Conservation (phyloP, 768 basidiomycete genomes). For the Lactifluus rugatus region DNA sequence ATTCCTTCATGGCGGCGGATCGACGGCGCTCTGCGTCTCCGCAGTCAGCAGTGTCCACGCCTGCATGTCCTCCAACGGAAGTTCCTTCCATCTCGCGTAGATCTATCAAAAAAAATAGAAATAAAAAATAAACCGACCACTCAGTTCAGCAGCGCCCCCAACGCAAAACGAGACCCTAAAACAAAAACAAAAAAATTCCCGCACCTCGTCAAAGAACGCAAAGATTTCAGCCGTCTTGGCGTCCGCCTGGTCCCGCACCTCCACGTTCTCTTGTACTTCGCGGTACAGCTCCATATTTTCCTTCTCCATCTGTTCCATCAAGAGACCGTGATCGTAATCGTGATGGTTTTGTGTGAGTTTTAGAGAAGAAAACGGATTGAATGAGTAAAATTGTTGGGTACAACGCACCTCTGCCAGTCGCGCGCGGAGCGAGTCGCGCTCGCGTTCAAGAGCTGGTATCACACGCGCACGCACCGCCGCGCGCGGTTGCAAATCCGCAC, state of each 20-base stretch:
- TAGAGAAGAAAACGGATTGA: too few species aligned
- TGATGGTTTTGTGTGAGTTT: too few species aligned
- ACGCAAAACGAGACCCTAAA: too few species aligned
- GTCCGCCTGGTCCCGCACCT: constrained; percentile 38
- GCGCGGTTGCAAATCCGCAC: constrained; percentile 50
- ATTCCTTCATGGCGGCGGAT: constrained; percentile 8
- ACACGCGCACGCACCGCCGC: constrained; percentile 54
- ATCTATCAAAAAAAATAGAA: constrained; percentile 28
- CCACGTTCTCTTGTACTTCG: constrained; percentile 40
- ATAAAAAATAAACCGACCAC: too few species aligned
- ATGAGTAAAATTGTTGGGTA: too few species aligned
- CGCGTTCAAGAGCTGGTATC: constrained; percentile 44
- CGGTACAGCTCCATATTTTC: constrained; percentile 42
- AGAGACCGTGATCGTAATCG: too few species aligned
- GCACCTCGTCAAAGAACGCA: constrained; percentile 44
- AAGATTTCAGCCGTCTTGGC: constrained; percentile 38
- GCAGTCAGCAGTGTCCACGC: constrained; percentile 32
- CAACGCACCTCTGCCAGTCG: constrained; percentile 29
- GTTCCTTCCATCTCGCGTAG: constrained; percentile 40
- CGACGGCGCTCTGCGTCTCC: constrained; percentile 26
- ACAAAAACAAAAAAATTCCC: not conserved
- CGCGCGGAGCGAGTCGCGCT: constrained; percentile 31
- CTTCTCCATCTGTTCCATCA: constrained; percentile 55
- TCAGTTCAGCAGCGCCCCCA: too few species aligned
- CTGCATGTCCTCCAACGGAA: constrained; percentile 56